Conservation (phyloP, 495 filamentous ascomycete species). For the Penicillium longicatenatum region DNA sequence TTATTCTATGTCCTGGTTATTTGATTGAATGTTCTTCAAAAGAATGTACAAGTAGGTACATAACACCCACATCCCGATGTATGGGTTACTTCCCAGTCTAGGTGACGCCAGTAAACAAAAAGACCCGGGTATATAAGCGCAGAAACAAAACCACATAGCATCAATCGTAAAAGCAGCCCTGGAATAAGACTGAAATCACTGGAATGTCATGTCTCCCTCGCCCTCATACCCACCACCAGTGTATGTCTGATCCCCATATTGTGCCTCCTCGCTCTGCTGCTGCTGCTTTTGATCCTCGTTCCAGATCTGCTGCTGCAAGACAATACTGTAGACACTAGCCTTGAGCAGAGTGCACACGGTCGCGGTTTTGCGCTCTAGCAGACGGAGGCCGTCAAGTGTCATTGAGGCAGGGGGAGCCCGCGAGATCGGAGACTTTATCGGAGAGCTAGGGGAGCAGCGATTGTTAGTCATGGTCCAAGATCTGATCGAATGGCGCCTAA, state of each 20-base stretch:
- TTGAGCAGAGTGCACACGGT: slow-evolving; percentile 94
- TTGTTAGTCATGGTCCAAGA: not conserved
- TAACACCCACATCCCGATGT: not conserved
- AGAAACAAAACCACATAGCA: slow-evolving; percentile 3
- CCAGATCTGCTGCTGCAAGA: slow-evolving; percentile 93
- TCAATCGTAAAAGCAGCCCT: not conserved
- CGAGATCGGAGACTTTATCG: slow-evolving; percentile 39
- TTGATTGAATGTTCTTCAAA: not conserved
- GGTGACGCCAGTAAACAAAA: not conserved
- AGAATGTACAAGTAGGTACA: not conserved
- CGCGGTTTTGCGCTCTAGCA: slow-evolving; percentile 90
- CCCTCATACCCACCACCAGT: slow-evolving; percentile 34
- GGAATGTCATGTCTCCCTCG: slow-evolving; percentile 40
- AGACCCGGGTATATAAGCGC: slow-evolving; percentile 17
- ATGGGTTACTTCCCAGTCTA: not conserved
- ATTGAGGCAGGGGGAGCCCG: slow-evolving; percentile 35
- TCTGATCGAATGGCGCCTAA: not conserved
- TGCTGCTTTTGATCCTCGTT: slow-evolving; percentile 54
- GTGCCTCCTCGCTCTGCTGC: slow-evolving; percentile 31
- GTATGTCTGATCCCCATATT: slow-evolving; percentile 31
- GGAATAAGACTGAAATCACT: slow-evolving; percentile 23
- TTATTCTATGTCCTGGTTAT: too few relatives aligned
- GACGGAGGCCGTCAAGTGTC: slow-evolving; percentile 71
- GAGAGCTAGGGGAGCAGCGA: slow-evolving; percentile 32
- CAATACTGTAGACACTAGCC: slow-evolving; percentile 97